Evolutionary conservation across 2,329 filamentous ascomycete species (phyloP).

Genomic region (Cordyceps sp.): DNA sequence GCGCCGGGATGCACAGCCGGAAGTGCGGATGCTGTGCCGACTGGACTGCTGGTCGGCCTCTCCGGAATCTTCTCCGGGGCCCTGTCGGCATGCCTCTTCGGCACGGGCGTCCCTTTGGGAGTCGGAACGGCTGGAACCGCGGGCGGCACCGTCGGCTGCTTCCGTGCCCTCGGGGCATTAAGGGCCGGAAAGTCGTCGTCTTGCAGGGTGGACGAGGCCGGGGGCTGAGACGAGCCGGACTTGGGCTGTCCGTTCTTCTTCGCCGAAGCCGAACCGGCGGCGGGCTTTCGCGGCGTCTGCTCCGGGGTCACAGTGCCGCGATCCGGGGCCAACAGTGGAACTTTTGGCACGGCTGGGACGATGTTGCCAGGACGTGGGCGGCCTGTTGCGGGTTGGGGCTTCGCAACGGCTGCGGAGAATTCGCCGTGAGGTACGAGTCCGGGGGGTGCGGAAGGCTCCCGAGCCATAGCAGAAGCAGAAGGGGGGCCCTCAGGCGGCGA

Average conservation of each 20-base stretch:
- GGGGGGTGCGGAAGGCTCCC: constrained; percentile 13
- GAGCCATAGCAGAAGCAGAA: constrained; percentile 2
- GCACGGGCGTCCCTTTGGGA: constrained; percentile 16
- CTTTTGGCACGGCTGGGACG: constrained; percentile 11
- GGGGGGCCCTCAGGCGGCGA: constrained; percentile 1
- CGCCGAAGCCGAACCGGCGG: constrained; percentile 17
- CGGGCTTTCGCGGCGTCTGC: constrained; percentile 13
- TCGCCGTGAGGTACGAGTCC: constrained; percentile 11
- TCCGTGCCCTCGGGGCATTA: constrained; percentile 24
- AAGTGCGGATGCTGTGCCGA: background rate
- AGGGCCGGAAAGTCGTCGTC: constrained; percentile 49
- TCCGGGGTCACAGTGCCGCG: constrained; percentile 16
- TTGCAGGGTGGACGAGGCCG: constrained; percentile 21
- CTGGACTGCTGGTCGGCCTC: constrained; percentile 1
- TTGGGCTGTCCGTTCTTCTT: constrained; percentile 29
- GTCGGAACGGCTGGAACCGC: constrained; percentile 17
- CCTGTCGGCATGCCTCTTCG: constrained; percentile 16
- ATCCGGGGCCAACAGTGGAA: constrained; percentile 9
- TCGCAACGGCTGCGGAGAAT: constrained; percentile 6
- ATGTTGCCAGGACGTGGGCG: constrained; percentile 7
- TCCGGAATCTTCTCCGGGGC: constrained; percentile 9
- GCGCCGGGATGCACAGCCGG: background rate
- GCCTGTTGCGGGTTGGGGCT: constrained; percentile 7
- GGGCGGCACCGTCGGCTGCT: constrained; percentile 12
- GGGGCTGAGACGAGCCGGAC: constrained; percentile 19